A percentile compares a stretch with the other conserved stretches of the same genome.
phyloP scores from a whole-genome alignment of 306 rosid species.

The Bauhinia variegata region DNA sequence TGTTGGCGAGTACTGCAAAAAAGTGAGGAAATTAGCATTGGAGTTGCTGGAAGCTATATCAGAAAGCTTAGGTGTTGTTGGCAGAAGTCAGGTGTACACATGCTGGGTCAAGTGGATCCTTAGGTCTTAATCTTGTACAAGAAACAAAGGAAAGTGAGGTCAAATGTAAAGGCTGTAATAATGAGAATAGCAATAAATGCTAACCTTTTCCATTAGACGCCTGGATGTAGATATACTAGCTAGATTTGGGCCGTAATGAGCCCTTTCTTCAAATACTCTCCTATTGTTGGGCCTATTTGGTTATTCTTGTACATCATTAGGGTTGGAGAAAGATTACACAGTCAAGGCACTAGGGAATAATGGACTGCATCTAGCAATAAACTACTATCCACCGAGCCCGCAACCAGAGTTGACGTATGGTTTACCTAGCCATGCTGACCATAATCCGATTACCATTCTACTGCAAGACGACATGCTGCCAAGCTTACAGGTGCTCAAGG shows the following conservation, averaged over 20 bases:
- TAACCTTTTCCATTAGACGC: too few species aligned
- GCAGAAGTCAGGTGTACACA: too few species aligned
- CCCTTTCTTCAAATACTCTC: too few species aligned
- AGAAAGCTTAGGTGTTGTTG: slow-evolving; percentile 80
- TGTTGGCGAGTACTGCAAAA: slow-evolving; percentile 55
- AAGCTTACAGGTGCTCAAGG: slow-evolving; percentile 77
- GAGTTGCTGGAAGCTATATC: slow-evolving; percentile 64
- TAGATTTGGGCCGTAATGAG: too few species aligned
- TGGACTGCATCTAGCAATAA: slow-evolving; percentile 92
- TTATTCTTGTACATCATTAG: too few species aligned
- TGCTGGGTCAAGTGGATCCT: too few species aligned
- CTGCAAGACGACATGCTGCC: slow-evolving; percentile 73
- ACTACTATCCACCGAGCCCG: slow-evolving; percentile 86
- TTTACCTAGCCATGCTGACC: slow-evolving; percentile 84
- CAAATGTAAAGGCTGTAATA: too few species aligned
- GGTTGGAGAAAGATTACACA: slow-evolving; percentile 61
- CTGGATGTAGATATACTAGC: too few species aligned
- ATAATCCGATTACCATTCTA: slow-evolving; percentile 78
- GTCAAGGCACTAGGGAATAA: slow-evolving; percentile 60
- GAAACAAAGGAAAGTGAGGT: too few species aligned
- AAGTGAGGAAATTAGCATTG: slow-evolving; percentile 54
- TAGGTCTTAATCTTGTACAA: too few species aligned
- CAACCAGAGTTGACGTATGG: slow-evolving; percentile 89
- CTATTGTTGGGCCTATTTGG: too few species aligned
- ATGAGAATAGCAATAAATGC: too few species aligned